A percentile compares a stretch with the other conserved stretches of the same genome.
These are phyloP conservation scores for Pleurotus salmoneostramineus DNA, from an alignment of 768 basidiomycete species.

Conservation along the genomic window DNA sequence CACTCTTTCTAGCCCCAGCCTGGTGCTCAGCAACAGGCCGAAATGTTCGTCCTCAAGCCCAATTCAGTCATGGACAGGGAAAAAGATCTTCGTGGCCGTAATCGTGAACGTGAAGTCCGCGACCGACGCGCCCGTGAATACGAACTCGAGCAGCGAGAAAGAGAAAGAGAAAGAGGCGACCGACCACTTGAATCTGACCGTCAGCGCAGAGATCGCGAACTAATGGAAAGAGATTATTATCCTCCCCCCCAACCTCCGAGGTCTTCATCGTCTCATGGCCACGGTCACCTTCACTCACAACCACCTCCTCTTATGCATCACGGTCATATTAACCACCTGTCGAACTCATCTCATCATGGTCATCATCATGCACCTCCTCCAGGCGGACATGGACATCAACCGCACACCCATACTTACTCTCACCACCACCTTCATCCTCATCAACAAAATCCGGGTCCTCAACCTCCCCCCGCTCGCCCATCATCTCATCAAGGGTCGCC, in stretches of 20 bases:
- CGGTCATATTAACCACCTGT: neutral
- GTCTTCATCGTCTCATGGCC: neutral
- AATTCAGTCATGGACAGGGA: neutral
- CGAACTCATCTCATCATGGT: neutral
- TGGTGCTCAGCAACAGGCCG: slow-evolving; percentile 5
- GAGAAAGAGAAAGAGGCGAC: neutral
- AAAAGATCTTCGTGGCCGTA: neutral
- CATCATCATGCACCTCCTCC: neutral
- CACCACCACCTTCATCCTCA: slow-evolving; percentile 3
- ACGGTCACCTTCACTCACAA: slow-evolving; percentile 15
- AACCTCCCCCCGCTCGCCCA: neutral
- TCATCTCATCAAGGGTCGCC: neutral
- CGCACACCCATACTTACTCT: slow-evolving; percentile 1
- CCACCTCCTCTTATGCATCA: neutral
- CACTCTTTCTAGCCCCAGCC: slow-evolving; percentile 4
- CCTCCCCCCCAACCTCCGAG: neutral
- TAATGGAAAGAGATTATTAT: neutral
- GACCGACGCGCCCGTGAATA: neutral
- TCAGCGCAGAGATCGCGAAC: neutral
- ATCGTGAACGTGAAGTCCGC: neutral
- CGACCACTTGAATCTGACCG: neutral
- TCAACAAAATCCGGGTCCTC: neutral
- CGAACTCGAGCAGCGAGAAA: neutral
- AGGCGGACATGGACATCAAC: neutral
- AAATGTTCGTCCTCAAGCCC: slow-evolving; percentile 10